phyloP scores from a whole-genome alignment of 352 stramenopile species.

The Sclerospora graminicola region DNA sequence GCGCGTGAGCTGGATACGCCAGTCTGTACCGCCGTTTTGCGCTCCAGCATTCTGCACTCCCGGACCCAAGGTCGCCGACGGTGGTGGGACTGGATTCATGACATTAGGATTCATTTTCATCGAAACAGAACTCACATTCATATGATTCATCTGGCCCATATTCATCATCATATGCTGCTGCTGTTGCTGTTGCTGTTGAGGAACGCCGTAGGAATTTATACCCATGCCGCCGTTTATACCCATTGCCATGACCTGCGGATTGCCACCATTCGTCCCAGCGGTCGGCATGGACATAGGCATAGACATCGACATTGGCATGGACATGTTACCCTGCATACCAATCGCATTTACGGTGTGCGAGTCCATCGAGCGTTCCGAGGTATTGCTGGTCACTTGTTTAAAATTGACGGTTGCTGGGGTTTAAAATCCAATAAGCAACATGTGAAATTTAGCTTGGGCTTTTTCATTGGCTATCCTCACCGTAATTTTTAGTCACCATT shows the following conservation, averaged over 20 bases:
- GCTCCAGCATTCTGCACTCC: conserved; percentile 16
- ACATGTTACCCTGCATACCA: conserved; percentile 50
- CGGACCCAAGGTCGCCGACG: conserved; percentile 5
- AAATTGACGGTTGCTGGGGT: no score
- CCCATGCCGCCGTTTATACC: conserved; percentile 29
- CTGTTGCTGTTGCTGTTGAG: conserved; percentile 29
- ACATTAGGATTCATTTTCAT: conserved; percentile 36
- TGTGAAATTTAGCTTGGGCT: no score
- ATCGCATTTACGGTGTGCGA: conserved; percentile 56
- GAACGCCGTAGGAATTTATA: conserved; percentile 31
- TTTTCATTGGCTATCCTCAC: no score
- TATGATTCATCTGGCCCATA: conserved; percentile 24
- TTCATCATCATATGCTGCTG: conserved; percentile 20
- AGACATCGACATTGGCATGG: conserved; percentile 54
- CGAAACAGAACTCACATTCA: conserved; percentile 13
- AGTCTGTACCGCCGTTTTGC: conserved; percentile 35
- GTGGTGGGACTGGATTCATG: conserved; percentile 27
- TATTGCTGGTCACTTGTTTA: conserved; percentile 8
- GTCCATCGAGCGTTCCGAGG: conserved; percentile 30
- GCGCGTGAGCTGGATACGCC: conserved; percentile 67
- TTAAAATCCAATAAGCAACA: no score
- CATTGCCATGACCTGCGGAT: conserved; percentile 33
- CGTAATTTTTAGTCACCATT: no score
- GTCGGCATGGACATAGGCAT: neutral
- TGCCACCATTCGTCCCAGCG: conserved; percentile 19